phyloP scores from a whole-genome alignment of 768 basidiomycete genomes.

The Ramaria rubella region DNA sequence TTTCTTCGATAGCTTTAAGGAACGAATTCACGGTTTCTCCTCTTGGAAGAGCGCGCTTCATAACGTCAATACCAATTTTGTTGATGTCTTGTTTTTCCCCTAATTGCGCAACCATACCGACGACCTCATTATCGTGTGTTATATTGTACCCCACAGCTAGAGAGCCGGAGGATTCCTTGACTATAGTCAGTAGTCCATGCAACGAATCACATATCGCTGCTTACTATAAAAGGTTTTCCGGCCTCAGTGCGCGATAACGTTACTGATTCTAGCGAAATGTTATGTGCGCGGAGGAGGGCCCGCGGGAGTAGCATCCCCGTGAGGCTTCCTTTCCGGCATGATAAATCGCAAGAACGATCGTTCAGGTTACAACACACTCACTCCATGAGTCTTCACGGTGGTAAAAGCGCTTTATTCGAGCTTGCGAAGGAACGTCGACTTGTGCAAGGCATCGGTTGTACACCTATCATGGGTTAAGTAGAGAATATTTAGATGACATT shows the following conservation, averaged over 20 bases:
- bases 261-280: slow-evolving; percentile 41
- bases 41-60: slow-evolving; percentile 63
- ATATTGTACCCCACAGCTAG: slow-evolving; percentile 67
- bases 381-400: slow-evolving; percentile 71
- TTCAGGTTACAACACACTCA: slow-evolving; percentile 30
- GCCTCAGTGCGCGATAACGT: slow-evolving; percentile 49
- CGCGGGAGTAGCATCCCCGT: slow-evolving; percentile 71
- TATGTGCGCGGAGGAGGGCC: slow-evolving; percentile 53
- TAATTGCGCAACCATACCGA: slow-evolving; percentile 66
- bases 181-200: neutral
- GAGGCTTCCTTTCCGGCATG: slow-evolving; percentile 49
- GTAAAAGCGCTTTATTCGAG: slow-evolving; percentile 59
- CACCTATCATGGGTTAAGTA: slow-evolving; percentile 35
- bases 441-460: slow-evolving; percentile 53
- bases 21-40: slow-evolving; percentile 54
- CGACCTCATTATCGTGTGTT: slow-evolving; percentile 68
- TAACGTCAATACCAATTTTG: slow-evolving; percentile 70
- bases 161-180: neutral
- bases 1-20: slow-evolving; percentile 55
- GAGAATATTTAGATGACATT: neutral
- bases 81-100: slow-evolving; percentile 22
- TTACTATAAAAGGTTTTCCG: slow-evolving; percentile 73
- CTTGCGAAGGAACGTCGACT: slow-evolving; percentile 50
- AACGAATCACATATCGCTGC: slow-evolving; percentile 22
- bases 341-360: neutral